These are phyloP conservation scores for Populus trichocarpa DNA, from an alignment of 441 rosid genomes.

Conservation along the genomic window DNA sequence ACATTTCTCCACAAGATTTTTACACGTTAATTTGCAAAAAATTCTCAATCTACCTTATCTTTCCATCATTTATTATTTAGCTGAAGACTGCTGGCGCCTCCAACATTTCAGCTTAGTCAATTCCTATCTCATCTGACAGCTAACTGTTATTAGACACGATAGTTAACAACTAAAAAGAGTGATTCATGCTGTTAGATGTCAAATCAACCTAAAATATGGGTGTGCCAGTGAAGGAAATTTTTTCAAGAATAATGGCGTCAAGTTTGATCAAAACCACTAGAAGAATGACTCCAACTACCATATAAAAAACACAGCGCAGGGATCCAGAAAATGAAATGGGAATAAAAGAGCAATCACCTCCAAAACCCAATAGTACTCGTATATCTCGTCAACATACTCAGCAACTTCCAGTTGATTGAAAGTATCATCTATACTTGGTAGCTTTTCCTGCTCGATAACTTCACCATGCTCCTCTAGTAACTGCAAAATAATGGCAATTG, in stretches of 20 bases:
- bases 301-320: neutral
- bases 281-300: neutral
- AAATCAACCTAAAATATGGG: neutral
- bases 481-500: slow-evolving; percentile 37
- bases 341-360: slow-evolving; percentile 53
- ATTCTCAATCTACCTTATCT: neutral
- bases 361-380: slow-evolving; percentile 76
- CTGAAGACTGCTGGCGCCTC: neutral
- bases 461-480: slow-evolving; percentile 47
- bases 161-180: neutral
- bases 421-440: slow-evolving; percentile 71
- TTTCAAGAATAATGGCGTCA: neutral
- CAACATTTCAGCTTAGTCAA: neutral
- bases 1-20: no score
- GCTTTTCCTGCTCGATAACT: slow-evolving; percentile 35
- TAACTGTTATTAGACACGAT: neutral
- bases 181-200: neutral
- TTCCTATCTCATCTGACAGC: neutral
- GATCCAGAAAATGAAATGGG: neutral
- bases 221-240: neutral
- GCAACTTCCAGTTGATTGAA: slow-evolving; percentile 90
- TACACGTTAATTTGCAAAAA: neutral
- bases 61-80: neutral
- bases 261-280: neutral
- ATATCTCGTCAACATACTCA: slow-evolving; percentile 90